Evolutionary conservation across 306 rosid species (phyloP).

Genomic region (Vigna nakashimae): DNA sequence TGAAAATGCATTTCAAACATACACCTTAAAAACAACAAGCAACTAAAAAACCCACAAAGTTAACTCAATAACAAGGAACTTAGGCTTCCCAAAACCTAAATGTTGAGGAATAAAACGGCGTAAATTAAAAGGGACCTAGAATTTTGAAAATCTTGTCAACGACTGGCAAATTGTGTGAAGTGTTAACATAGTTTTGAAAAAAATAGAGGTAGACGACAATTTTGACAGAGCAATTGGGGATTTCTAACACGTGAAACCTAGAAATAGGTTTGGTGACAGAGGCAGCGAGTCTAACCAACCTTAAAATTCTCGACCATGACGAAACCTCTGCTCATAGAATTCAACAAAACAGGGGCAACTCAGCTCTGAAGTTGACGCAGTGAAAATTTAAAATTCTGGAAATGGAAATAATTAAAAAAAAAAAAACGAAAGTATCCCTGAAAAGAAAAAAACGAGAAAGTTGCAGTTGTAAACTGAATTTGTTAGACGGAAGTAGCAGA

Average conservation of each 20-base stretch:
- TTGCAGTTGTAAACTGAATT: no score
- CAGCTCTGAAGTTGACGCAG: conserved; percentile 19
- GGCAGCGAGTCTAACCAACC: conserved; percentile 28
- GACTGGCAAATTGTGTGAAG: neutral
- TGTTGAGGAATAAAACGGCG: neutral
- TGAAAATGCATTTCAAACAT: conserved; percentile 2
- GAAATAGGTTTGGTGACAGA: neutral
- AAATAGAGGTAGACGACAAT: neutral
- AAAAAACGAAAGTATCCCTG: neutral
- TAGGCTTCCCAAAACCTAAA: conserved; percentile 37
- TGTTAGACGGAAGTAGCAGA: conserved; percentile 22
- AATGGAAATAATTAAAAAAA: neutral
- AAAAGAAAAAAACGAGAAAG: neutral
- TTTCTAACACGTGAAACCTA: conserved; percentile 9
- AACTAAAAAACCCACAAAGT: neutral
- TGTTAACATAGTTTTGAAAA: neutral
- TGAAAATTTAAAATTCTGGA: neutral
- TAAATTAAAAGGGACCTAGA: neutral
- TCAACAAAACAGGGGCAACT: conserved; percentile 8
- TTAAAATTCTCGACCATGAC: conserved; percentile 42
- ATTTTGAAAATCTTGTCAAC: neutral
- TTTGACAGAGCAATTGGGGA: neutral
- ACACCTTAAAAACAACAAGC: neutral
- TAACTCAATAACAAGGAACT: neutral
- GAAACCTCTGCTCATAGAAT: conserved; percentile 36